phyloP scores from a whole-genome alignment of 1,284 basidiomycete genomes.

The Puccinia horiana region DNA sequence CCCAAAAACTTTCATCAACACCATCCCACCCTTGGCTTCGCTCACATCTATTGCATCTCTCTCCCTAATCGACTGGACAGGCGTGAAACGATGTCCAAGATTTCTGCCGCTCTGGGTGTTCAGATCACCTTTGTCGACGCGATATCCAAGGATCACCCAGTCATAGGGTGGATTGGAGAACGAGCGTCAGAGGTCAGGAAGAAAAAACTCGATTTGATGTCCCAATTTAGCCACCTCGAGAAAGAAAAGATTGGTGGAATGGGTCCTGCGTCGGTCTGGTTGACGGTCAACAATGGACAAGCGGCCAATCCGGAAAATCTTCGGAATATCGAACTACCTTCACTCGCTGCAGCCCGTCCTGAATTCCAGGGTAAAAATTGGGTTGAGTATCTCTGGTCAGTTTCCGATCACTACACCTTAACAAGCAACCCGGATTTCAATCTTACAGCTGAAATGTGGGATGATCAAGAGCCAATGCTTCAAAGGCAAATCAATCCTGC shows the following conservation, averaged over 20 bases:
- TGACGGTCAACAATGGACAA: slow-evolving; percentile 44
- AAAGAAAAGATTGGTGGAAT: slow-evolving; percentile 51
- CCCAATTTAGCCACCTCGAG: slow-evolving; percentile 32
- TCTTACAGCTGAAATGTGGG: slow-evolving; percentile 52
- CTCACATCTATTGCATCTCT: slow-evolving; percentile 66
- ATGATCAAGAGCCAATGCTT: slow-evolving; percentile 51
- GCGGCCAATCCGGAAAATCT: slow-evolving; percentile 1
- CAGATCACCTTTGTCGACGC: slow-evolving; percentile 55
- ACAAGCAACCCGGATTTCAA: slow-evolving; percentile 42
- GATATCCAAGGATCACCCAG: slow-evolving; percentile 50
- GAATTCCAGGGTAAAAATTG: slow-evolving; percentile 47
- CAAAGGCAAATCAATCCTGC: slow-evolving; percentile 58
- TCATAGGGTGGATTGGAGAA: slow-evolving; percentile 56
- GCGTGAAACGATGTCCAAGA: slow-evolving; percentile 64
- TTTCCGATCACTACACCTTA: slow-evolving; percentile 50
- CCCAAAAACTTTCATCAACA: slow-evolving; percentile 51
- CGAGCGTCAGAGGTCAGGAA: slow-evolving; percentile 52
- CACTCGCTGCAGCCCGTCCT: background rate
- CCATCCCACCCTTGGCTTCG: slow-evolving; percentile 55
- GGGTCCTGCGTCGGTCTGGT: slow-evolving; percentile 50
- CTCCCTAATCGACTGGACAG: slow-evolving; percentile 65
- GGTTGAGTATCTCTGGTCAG: slow-evolving; percentile 50
- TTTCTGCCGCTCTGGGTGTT: slow-evolving; percentile 62
- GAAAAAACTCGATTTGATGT: slow-evolving; percentile 51
- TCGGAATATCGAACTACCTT: slow-evolving; percentile 26